Base-by-base conservation (phyloP, 1,284 basidiomycete genomes). In the Macrocybe sp. region DNA sequence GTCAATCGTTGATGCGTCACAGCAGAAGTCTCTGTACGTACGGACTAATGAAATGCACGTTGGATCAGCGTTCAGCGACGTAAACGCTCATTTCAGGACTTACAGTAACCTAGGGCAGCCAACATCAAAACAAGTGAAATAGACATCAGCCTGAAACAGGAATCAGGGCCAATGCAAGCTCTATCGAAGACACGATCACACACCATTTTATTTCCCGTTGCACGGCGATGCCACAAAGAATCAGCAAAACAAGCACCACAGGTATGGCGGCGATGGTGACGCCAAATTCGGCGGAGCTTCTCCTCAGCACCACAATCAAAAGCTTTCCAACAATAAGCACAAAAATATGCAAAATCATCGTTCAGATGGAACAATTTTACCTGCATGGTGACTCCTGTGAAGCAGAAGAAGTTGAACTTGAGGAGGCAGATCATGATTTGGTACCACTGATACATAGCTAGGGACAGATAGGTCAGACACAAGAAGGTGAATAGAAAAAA, bases 341-440 rank as follows among this genome's bases (percentile, higher is more conserved):
- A 35, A 11, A 10, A 7, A 31, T 41, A 16, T n/a, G n/a, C n/a
- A 30, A 35, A 37, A 34, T 14, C 16, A 48, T 10, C 4, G 11
- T 28, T 4, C 12, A 32, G 29, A n/a, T 44, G 30, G 29, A 12
- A 4, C 8, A 41, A 49, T 68, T 49, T 22, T 52, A 81, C 88
- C 78, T 92, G 89, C 76, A 91, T 89, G 6, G 87, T 90, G 34
- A 91, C 85, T n/a, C 84, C 89, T 31, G 77, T 75, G 61, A 92
- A 91, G 64, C 78, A 83, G 69, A 91, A 91, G 65, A 91, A 92
- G 64, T 92, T 89, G 60, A 92, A 90, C 62, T 91, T 91, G 57
- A 92, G 77, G 39, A 92, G 74, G 60, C 88, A 90, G 45, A 92
- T 81, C 74, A 90, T 81, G 57, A 92, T 79, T 64, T 91, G 85